Conservation (phyloP, 352 stramenopile genomes). For the Globisporangium carolinianum region DNA sequence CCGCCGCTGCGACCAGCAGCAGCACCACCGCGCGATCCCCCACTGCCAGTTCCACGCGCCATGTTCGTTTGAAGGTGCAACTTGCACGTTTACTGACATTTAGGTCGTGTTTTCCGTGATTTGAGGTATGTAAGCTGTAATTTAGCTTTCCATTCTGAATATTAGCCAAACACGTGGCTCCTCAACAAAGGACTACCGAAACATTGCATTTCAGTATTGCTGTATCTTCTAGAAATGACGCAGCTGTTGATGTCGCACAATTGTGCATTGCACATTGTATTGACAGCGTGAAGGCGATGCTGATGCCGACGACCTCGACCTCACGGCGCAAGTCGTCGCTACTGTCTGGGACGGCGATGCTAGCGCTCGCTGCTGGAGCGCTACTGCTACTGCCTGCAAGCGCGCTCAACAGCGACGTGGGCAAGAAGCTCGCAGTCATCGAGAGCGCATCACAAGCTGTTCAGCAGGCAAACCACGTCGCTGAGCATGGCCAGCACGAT, state of each 20-base stretch:
- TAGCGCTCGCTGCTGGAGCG: not conserved
- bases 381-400: not conserved
- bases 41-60: not conserved
- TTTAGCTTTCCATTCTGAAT: too few species aligned
- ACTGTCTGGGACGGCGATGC: not conserved
- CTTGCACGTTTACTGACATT: too few species aligned
- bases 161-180: too few species aligned
- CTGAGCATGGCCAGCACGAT: slow-evolving; percentile 1
- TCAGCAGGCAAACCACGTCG: not conserved
- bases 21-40: not conserved
- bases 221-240: too few species aligned
- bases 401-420: slow-evolving; percentile 3
- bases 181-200: too few species aligned
- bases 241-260: too few species aligned
- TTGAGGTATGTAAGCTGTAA: not conserved
- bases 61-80: not conserved
- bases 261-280: too few species aligned
- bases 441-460: not conserved
- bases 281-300: not conserved
- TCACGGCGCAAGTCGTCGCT: not conserved
- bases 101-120: not conserved
- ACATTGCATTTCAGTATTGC: too few species aligned
- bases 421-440: slow-evolving; percentile 6
- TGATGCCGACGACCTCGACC: not conserved
- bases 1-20: slow-evolving; percentile 14